phyloP scores from a whole-genome alignment of 768 basidiomycete species.

The Naganishia friedmannii region DNA sequence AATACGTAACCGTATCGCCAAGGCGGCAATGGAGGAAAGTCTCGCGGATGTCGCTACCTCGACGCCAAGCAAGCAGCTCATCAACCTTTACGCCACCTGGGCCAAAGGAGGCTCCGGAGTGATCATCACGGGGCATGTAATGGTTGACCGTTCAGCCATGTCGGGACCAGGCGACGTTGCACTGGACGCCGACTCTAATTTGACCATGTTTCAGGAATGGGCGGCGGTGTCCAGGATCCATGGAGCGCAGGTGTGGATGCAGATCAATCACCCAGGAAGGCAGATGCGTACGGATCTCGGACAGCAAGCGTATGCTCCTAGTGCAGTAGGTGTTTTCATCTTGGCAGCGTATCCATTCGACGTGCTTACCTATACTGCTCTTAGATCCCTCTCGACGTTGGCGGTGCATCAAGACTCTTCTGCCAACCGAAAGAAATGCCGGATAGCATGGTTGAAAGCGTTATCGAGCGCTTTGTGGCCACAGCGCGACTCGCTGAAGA shows the following conservation, averaged over 20 bases:
- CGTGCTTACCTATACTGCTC: background rate
- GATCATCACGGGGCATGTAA: constrained; percentile 16
- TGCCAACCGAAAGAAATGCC: constrained; percentile 5
- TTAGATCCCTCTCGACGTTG: background rate
- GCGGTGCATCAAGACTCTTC: background rate
- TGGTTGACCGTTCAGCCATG: constrained; percentile 7
- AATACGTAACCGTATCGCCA: background rate
- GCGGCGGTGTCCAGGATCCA: background rate
- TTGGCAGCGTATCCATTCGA: no score
- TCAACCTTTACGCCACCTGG: constrained; percentile 2
- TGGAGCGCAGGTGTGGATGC: constrained; percentile 10
- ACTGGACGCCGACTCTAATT: background rate
- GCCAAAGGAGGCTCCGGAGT: background rate
- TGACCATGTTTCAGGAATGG: constrained; percentile 1
- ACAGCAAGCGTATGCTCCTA: constrained; percentile 6
- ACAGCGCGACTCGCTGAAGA: constrained; percentile 1
- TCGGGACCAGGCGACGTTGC: background rate
- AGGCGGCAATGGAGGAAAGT: constrained; percentile 14
- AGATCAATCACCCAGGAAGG: constrained; percentile 18
- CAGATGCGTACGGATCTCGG: constrained; percentile 12
- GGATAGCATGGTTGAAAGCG: background rate
- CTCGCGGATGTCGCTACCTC: background rate
- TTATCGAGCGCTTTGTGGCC: constrained; percentile 6
- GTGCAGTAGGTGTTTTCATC: background rate
- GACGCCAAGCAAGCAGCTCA: background rate